Conservation (phyloP, 257 asterid species). For the Petunia axillaris region DNA sequence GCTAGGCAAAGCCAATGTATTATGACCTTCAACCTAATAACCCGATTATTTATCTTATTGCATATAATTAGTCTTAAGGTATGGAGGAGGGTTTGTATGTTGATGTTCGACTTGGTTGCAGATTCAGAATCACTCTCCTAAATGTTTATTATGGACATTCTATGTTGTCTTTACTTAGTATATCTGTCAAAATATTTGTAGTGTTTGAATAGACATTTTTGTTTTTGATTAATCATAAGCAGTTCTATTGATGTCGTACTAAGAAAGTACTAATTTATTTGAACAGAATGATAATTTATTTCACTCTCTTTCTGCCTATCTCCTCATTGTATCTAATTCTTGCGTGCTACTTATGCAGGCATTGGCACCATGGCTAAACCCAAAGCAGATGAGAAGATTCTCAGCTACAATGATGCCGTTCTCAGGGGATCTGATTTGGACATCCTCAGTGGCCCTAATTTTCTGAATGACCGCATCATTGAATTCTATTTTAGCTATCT, state of each 20-base stretch:
- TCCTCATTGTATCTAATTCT: background rate
- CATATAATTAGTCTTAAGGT: background rate
- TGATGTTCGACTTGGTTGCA: background rate
- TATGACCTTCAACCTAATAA: background rate
- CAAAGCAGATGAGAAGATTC: slow-evolving; percentile 54
- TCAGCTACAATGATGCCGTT: slow-evolving; percentile 78
- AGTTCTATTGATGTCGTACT: slow-evolving; percentile 4
- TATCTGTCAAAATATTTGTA: slow-evolving; percentile 4
- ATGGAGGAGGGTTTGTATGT: slow-evolving; percentile 1
- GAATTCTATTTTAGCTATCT: slow-evolving; percentile 84
- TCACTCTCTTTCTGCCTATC: background rate
- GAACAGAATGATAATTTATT: background rate
- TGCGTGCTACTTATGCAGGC: background rate
- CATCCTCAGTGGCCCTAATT: slow-evolving; percentile 69
- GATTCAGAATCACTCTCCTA: background rate
- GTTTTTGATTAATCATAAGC: background rate
- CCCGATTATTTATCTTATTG: background rate
- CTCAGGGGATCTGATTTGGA: slow-evolving; percentile 71
- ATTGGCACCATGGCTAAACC: slow-evolving; percentile 42
- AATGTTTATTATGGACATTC: background rate
- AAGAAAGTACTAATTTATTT: background rate
- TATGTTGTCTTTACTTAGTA: background rate
- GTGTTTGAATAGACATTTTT: background rate
- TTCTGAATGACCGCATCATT: slow-evolving; percentile 78
- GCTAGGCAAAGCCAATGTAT: background rate